Conservation (phyloP, 306 rosid genomes). For the Psophocarpus tetragonolobus region DNA sequence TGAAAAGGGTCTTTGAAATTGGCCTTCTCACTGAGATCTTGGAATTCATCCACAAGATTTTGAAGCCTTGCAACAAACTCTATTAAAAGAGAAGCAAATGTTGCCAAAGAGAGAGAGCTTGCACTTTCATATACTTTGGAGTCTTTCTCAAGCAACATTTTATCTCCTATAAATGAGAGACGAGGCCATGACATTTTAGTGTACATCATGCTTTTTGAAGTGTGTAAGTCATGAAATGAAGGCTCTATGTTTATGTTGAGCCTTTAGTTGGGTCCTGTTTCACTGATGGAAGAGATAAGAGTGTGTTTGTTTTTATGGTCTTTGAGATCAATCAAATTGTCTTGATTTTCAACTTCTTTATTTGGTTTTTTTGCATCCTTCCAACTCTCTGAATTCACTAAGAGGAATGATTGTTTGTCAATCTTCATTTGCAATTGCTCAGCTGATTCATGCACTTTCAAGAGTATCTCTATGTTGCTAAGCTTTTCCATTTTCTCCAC, state of each 20-base stretch:
- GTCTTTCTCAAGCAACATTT: slow-evolving; percentile 33
- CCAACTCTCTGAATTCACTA: slow-evolving; percentile 60
- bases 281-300: slow-evolving; percentile 47
- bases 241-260: slow-evolving; percentile 31
- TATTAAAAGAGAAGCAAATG: slow-evolving; percentile 64
- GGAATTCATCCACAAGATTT: slow-evolving; percentile 59
- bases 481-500: slow-evolving; percentile 64
- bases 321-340: too few species aligned
- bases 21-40: slow-evolving; percentile 56
- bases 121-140: slow-evolving; percentile 62
- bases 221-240: slow-evolving; percentile 34
- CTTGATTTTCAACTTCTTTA: slow-evolving; percentile 39
- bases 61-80: slow-evolving; percentile 79
- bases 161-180: slow-evolving; percentile 38
- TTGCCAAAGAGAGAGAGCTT: slow-evolving; percentile 64
- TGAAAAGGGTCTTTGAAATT: slow-evolving; percentile 51
- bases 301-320: slow-evolving; percentile 34
- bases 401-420: slow-evolving; percentile 54
- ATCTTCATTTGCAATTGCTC: slow-evolving; percentile 57
- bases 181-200: slow-evolving; percentile 52
- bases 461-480: slow-evolving; percentile 38
- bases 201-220: slow-evolving; percentile 41
- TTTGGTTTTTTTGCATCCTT: slow-evolving; percentile 30
- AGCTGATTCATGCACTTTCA: slow-evolving; percentile 60
- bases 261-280: slow-evolving; percentile 39